Evolutionary conservation across 495 filamentous ascomycete genomes (phyloP).

Genomic region (Evernia prunastri): DNA sequence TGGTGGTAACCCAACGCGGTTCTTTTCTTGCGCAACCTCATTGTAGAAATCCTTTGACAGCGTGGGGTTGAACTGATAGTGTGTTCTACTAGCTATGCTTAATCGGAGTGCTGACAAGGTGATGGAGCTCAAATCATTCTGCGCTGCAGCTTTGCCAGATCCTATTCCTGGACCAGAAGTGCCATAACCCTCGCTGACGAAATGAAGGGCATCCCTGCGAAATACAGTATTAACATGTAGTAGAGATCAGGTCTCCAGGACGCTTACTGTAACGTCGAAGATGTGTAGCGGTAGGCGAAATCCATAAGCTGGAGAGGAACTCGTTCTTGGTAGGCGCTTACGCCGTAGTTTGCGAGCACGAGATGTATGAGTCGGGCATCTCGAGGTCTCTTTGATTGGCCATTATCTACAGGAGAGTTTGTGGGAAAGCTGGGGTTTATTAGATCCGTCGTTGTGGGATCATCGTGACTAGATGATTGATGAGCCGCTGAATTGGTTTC

Average conservation of each 20-base stretch:
- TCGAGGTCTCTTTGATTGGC: slow-evolving; percentile 68
- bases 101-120: slow-evolving; percentile 53
- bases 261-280: slow-evolving; percentile 44
- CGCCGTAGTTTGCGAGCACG: slow-evolving; percentile 78
- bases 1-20: slow-evolving; percentile 70
- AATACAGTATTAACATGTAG: not conserved
- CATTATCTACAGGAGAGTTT: slow-evolving; percentile 39
- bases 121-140: slow-evolving; percentile 42
- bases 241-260: slow-evolving; percentile 19
- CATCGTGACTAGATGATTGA: slow-evolving; percentile 4
- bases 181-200: slow-evolving; percentile 46
- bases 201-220: slow-evolving; percentile 41
- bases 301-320: slow-evolving; percentile 92
- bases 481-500: slow-evolving; percentile 4
- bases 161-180: slow-evolving; percentile 24
- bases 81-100: slow-evolving; percentile 56
- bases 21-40: slow-evolving; percentile 76
- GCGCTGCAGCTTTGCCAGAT: slow-evolving; percentile 23
- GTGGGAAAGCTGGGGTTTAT: slow-evolving; percentile 15
- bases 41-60: slow-evolving; percentile 81
- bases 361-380: slow-evolving; percentile 90
- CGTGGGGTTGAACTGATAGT: slow-evolving; percentile 57
- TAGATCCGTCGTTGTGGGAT: slow-evolving; percentile 2
- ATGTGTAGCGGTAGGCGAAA: slow-evolving; percentile 84
- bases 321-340: slow-evolving; percentile 85